Percentiles rank a stretch among this genome's conserved stretches.
Conservation (phyloP, 345 rosid genomes). For the Euclidium syriacum region DNA sequence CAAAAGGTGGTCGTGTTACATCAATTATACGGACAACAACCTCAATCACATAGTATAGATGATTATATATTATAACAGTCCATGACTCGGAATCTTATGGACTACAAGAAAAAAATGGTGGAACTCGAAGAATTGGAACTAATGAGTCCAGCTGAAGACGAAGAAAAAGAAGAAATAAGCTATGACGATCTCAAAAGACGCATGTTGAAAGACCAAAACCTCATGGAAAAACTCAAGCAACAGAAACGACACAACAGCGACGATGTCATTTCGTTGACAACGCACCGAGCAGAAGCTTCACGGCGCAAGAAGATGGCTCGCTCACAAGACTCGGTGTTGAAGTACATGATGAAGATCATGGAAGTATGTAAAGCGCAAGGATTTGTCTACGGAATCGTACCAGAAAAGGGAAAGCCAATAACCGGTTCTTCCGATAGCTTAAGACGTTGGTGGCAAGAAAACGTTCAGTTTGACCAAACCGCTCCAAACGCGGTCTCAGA, state of each 20-base stretch:
- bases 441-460: slow-evolving; percentile 67
- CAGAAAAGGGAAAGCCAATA: slow-evolving; percentile 58
- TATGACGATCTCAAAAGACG: slow-evolving; percentile 58
- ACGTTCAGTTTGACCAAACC: slow-evolving; percentile 40
- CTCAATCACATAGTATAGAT: slow-evolving; percentile 5
- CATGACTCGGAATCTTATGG: background rate
- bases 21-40: slow-evolving; percentile 4
- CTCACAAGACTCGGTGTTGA: slow-evolving; percentile 60
- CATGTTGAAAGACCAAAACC: slow-evolving; percentile 50
- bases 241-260: slow-evolving; percentile 9
- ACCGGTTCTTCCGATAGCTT: slow-evolving; percentile 64
- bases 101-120: slow-evolving; percentile 14
- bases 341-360: slow-evolving; percentile 74
- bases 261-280: slow-evolving; percentile 28
- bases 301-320: slow-evolving; percentile 36
- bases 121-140: slow-evolving; percentile 26
- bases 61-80: background rate
- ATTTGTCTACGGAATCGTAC: slow-evolving; percentile 64
- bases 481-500: slow-evolving; percentile 40
- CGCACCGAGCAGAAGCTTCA: slow-evolving; percentile 34
- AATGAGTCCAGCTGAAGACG: background rate
- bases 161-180: slow-evolving; percentile 31
- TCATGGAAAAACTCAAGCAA: slow-evolving; percentile 43
- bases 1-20: slow-evolving; percentile 1
- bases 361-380: slow-evolving; percentile 59